Evolutionary conservation across 1,284 basidiomycete species (phyloP).

Genomic region (Tetrapyrgos nigripes): DNA sequence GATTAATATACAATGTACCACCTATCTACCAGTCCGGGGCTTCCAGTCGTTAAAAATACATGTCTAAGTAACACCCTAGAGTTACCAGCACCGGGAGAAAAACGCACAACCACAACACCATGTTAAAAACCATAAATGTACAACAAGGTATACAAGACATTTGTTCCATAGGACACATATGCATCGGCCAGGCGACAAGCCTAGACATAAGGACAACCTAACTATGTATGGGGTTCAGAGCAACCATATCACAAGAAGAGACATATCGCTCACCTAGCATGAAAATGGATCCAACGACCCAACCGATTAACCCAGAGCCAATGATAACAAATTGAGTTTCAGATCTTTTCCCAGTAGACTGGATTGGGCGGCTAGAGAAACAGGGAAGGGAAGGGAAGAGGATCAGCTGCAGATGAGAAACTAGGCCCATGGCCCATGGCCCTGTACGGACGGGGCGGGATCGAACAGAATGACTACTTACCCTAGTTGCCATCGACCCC

Average conservation of each 20-base stretch:
- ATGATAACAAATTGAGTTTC: not conserved
- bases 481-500: not conserved
- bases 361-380: slow-evolving; percentile 9
- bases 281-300: not conserved
- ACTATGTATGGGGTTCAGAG: not conserved
- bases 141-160: not conserved
- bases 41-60: not conserved
- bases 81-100: not conserved
- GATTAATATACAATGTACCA: not conserved
- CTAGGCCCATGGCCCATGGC: not conserved
- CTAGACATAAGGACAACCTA: not conserved
- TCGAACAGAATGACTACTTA: not conserved
- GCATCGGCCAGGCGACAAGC: too few relatives aligned
- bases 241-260: not conserved
- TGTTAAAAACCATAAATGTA: not conserved
- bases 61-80: not conserved
- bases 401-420: not conserved
- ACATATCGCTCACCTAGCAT: not conserved
- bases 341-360: slow-evolving; percentile 9
- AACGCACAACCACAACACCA: too few relatives aligned
- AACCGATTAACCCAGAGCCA: not conserved
- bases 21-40: not conserved
- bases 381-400: not conserved
- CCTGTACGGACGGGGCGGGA: not conserved
- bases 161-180: not conserved